phyloP scores from a whole-genome alignment of 202 grass and related monocot genomes.

The Musa balbisiana region DNA sequence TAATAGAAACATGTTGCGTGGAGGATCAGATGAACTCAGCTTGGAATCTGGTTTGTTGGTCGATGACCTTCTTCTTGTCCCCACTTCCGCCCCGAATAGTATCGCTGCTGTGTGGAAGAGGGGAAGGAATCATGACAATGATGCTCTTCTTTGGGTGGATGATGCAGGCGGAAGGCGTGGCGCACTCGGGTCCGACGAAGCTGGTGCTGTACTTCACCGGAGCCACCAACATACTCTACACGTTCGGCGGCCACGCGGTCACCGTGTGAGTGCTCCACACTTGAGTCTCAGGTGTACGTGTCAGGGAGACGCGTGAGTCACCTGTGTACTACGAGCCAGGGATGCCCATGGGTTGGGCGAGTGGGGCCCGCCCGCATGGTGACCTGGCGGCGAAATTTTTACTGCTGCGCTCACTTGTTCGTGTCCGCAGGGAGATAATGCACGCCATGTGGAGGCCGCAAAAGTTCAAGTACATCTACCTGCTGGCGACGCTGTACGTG shows the following conservation, averaged over 20 bases:
- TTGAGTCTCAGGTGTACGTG: too few relatives aligned
- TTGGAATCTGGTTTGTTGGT: neutral
- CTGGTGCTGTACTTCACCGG: constrained; percentile 99
- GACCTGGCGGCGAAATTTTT: too few relatives aligned
- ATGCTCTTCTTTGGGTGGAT: neutral
- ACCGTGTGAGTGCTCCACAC: constrained; percentile 60
- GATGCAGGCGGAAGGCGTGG: constrained; percentile 48
- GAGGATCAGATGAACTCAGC: too few relatives aligned
- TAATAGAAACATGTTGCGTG: too few relatives aligned
- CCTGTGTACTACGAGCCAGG: too few relatives aligned
- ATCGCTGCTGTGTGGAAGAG: neutral
- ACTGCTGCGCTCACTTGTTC: too few relatives aligned
- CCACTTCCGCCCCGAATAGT: neutral
- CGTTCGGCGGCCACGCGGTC: constrained; percentile 95
- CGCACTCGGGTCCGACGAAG: constrained; percentile 59
- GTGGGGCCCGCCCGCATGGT: too few relatives aligned
- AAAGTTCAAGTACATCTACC: constrained; percentile 99
- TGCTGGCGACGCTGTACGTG: constrained; percentile 95
- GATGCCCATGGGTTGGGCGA: too few relatives aligned
- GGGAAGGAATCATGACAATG: neutral
- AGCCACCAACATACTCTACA: constrained; percentile 99
- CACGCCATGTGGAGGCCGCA: constrained; percentile 99
- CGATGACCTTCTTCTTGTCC: neutral
- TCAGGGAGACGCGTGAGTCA: too few relatives aligned
- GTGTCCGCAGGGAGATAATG: constrained; percentile 76